phyloP scores from a whole-genome alignment of 2,329 filamentous ascomycete genomes.

The Apiospora pterosperma region DNA sequence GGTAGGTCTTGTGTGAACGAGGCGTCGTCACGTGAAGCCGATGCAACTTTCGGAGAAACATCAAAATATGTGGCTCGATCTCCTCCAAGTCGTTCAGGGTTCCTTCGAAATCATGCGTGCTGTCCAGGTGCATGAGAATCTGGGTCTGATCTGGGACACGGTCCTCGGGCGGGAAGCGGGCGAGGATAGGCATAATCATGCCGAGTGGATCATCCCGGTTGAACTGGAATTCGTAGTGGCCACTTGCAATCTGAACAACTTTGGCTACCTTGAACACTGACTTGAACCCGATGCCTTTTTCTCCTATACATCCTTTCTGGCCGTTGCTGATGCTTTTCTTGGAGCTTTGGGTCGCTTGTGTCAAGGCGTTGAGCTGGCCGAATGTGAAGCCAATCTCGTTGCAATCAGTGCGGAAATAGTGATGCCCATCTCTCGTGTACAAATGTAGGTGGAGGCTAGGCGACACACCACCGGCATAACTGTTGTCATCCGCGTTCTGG shows the following conservation, averaged over 20 bases:
- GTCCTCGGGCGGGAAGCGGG: slow-evolving; percentile 14
- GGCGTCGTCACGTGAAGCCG: no score
- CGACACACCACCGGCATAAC: slow-evolving; percentile 13
- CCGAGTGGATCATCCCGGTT: slow-evolving; percentile 25
- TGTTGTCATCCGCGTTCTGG: slow-evolving; percentile 36
- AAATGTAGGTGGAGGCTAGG: not conserved
- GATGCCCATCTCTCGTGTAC: not conserved
- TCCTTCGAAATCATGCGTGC: no score
- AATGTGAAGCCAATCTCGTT: slow-evolving; percentile 32
- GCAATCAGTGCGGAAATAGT: slow-evolving; percentile 17
- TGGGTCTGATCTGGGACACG: no score
- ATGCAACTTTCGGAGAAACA: no score
- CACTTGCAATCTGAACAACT: slow-evolving; percentile 26
- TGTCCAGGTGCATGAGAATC: no score
- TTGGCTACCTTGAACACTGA: slow-evolving; percentile 30
- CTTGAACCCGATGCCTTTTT: slow-evolving; percentile 37
- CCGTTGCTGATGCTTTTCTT: slow-evolving; percentile 19
- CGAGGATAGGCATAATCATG: slow-evolving; percentile 28
- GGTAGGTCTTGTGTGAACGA: no score
- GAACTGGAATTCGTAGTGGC: slow-evolving; percentile 27
- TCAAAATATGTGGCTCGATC: no score
- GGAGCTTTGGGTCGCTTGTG: slow-evolving; percentile 28
- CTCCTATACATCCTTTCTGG: slow-evolving; percentile 27
- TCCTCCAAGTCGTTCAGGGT: no score
- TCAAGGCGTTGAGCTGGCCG: slow-evolving; percentile 30